phyloP scores from a whole-genome alignment of 2,329 filamentous ascomycete species.

The Domatiomyces globalis region DNA sequence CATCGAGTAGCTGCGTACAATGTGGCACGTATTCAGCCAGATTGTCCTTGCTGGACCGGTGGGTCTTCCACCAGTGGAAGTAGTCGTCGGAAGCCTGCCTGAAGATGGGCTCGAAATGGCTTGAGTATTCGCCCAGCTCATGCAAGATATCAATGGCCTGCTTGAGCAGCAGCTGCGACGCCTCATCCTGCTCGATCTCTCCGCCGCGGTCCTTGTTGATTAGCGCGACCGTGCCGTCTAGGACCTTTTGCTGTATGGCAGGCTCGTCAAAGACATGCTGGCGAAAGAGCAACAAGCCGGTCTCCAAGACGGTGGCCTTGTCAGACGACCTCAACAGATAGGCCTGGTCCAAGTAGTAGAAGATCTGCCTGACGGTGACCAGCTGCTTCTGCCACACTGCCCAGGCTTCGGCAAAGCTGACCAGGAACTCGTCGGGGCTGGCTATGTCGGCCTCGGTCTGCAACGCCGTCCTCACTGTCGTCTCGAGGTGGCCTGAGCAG shows the following conservation, averaged over 20 bases:
- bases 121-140: slow-evolving; percentile 66
- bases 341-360: slow-evolving; percentile 85
- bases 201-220: slow-evolving; percentile 56
- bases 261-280: slow-evolving; percentile 42
- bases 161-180: slow-evolving; percentile 51
- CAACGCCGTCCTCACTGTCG: slow-evolving; percentile 44
- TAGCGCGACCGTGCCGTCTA: slow-evolving; percentile 63
- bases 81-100: slow-evolving; percentile 53
- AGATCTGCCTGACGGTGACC: slow-evolving; percentile 69
- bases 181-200: slow-evolving; percentile 39
- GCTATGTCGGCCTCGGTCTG: slow-evolving; percentile 39
- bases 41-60: slow-evolving; percentile 44
- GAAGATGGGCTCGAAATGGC: slow-evolving; percentile 64
- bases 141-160: slow-evolving; percentile 71
- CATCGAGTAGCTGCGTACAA: slow-evolving; percentile 53
- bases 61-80: slow-evolving; percentile 54
- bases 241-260: slow-evolving; percentile 38
- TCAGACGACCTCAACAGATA: slow-evolving; percentile 65
- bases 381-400: slow-evolving; percentile 62
- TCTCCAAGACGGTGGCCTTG: slow-evolving; percentile 60
- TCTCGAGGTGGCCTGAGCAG: slow-evolving; percentile 50
- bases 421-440: slow-evolving; percentile 51
- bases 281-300: slow-evolving; percentile 64
- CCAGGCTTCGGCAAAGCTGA: slow-evolving; percentile 52
- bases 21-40: slow-evolving; percentile 63